Evolutionary conservation across 2,329 filamentous ascomycete genomes (phyloP).

Genomic region (Fusarium musae): DNA sequence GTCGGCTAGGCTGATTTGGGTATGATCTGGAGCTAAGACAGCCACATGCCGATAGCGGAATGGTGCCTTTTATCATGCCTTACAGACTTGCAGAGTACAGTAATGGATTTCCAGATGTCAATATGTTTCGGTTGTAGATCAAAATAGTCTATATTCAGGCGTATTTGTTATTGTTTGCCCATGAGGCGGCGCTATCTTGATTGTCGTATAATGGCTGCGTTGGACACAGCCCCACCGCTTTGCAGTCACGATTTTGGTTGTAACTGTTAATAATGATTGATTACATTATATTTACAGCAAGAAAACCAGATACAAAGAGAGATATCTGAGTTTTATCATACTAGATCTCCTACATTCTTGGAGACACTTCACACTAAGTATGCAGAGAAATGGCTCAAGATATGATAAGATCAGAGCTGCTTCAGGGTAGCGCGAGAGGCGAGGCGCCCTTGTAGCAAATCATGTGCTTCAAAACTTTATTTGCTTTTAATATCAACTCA

Average conservation of each 20-base stretch:
- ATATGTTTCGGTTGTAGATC: neutral
- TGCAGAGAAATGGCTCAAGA: neutral
- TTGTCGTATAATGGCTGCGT: rapidly evolving
- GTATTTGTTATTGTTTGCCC: rapidly evolving
- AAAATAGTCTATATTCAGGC: too few species aligned
- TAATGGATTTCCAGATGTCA: rapidly evolving
- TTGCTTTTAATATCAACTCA: neutral
- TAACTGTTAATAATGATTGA: too few species aligned
- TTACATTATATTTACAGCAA: too few species aligned
- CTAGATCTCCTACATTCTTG: too few species aligned
- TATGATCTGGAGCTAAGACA: neutral
- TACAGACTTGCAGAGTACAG: neutral
- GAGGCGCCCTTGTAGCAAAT: neutral
- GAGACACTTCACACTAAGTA: neutral
- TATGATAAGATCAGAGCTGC: neutral
- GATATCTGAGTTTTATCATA: too few species aligned
- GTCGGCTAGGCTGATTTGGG: slow-evolving; percentile 20
- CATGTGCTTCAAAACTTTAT: neutral
- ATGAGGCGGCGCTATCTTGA: rapidly evolving
- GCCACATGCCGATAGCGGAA: neutral
- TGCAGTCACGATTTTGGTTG: too few species aligned
- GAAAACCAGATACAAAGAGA: too few species aligned
- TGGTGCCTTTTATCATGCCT: neutral
- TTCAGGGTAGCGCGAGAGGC: neutral
- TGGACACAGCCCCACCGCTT: rapidly evolving